Conservation (phyloP, 345 rosid genomes). For the Erysimum cheiranthoides region DNA sequence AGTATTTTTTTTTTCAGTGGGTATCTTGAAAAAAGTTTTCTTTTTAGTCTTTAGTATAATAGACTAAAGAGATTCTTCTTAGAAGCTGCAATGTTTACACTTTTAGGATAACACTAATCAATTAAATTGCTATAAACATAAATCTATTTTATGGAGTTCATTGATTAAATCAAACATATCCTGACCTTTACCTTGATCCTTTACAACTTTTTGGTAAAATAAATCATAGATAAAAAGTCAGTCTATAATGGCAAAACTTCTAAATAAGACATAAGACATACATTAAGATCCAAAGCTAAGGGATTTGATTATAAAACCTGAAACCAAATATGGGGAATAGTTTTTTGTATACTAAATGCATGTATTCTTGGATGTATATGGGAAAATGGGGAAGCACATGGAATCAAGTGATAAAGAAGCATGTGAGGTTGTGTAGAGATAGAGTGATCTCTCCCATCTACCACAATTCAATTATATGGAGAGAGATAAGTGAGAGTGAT, state of each 20-base stretch:
- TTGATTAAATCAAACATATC: not conserved
- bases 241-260: conserved; percentile 14
- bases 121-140: conserved; percentile 19
- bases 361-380: conserved; percentile 41
- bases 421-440: conserved; percentile 47
- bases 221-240: not conserved
- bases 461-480: conserved; percentile 44
- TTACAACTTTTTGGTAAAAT: conserved; percentile 8
- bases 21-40: conserved; percentile 23
- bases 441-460: conserved; percentile 43
- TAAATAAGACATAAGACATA: conserved; percentile 23
- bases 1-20: conserved; percentile 21
- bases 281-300: conserved; percentile 33
- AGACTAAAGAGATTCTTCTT: conserved; percentile 43
- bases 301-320: conserved; percentile 24
- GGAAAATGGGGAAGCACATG: conserved; percentile 38
- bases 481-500: conserved; percentile 45
- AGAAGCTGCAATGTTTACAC: conserved; percentile 38
- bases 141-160: not conserved
- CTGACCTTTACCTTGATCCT: not conserved
- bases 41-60: conserved; percentile 23
- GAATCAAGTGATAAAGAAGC: conserved; percentile 46
- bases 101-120: conserved; percentile 23
- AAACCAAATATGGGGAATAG: conserved; percentile 16
- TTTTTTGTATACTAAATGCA: conserved; percentile 6